Evolutionary conservation across 176 grass and related monocot species (phyloP).

Genomic region (Thinopyrum elongatum): DNA sequence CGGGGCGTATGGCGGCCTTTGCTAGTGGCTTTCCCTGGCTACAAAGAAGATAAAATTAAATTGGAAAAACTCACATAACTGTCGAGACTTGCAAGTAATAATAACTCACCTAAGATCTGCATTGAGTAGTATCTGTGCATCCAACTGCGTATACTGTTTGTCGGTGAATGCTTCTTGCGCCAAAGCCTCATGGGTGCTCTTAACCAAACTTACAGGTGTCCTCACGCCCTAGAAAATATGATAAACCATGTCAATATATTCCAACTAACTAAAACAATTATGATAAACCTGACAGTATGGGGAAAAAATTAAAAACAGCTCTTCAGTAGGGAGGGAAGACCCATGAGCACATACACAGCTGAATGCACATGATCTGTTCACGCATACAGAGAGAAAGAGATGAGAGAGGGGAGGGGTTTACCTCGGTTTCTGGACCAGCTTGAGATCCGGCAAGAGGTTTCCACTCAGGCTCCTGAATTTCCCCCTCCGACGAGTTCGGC

Average conservation of each 20-base stretch:
- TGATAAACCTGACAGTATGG: background rate
- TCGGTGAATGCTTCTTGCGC: conserved; percentile 47
- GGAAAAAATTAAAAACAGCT: background rate
- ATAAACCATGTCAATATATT: background rate
- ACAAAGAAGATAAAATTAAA: conserved; percentile 31
- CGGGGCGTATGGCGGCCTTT: conserved; percentile 35
- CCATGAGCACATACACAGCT: too few relatives aligned
- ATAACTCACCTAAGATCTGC: conserved; percentile 56
- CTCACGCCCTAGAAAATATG: conserved; percentile 25
- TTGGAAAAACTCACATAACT: background rate
- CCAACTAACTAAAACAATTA: background rate
- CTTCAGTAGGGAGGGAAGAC: background rate
- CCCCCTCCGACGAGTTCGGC: background rate
- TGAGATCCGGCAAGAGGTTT: conserved; percentile 23
- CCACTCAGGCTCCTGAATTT: conserved; percentile 4
- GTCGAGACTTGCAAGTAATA: background rate
- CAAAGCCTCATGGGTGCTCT: conserved; percentile 22
- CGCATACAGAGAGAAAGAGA: too few relatives aligned
- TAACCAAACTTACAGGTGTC: background rate
- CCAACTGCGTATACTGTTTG: conserved; percentile 7
- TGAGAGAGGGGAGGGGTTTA: background rate
- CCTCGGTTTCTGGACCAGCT: conserved; percentile 21
- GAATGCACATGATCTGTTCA: background rate
- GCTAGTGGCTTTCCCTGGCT: conserved; percentile 46
- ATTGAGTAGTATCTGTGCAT: conserved; percentile 56